Evolutionary conservation across 495 filamentous ascomycete genomes (phyloP), one percentile per base, ranked within the genome.

Genomic region (Aspergillus ostianus): DNA sequence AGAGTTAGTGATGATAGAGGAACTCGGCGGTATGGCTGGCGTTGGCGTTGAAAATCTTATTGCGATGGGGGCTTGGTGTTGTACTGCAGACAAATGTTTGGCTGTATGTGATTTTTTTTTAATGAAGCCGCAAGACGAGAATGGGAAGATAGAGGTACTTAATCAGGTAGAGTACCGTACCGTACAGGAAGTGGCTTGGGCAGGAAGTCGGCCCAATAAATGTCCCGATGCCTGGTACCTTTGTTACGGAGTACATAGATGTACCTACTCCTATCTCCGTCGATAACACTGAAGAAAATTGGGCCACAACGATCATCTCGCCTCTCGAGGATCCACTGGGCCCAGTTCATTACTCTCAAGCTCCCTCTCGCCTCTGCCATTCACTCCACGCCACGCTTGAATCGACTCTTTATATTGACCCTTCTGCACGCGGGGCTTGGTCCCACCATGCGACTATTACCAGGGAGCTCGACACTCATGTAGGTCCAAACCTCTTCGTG

Each of bases 361-460:
- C 8, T 8, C 8, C 6, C 29, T 10, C 29, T 32, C 6, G 29
- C 7, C 29, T 17, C 10, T 41, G 15, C 10, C 13, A 4, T 41
- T 4, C 12, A 17, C 36, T 41, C 1, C 36, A 41, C 36, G 36
- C 36, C 13, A 13, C 10, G 10, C 13, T 41, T 13, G 3, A 41
- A 41, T 41, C 36, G 12, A 41, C 36, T 41, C 36, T 6, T 15
- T 41, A 13, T 17, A 45, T 62, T 19, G 41, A 50, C 57, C 29
- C 45, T 27, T 53, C 41, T 49, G 9, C 7, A 23, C 47, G 19
- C 55, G 27, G 60, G 56, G 58, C 59, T 51, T 54, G 49, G 67
- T 63, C 69, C 64, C 66, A 79, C 67, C 71, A 79, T 79, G 77
- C 70, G 55, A 71, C 54, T 61, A 62, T 65, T 60, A 75, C 49